Evolutionary conservation across 1,284 basidiomycete genomes (phyloP).

Genomic region (Irpex rosettiformis): DNA sequence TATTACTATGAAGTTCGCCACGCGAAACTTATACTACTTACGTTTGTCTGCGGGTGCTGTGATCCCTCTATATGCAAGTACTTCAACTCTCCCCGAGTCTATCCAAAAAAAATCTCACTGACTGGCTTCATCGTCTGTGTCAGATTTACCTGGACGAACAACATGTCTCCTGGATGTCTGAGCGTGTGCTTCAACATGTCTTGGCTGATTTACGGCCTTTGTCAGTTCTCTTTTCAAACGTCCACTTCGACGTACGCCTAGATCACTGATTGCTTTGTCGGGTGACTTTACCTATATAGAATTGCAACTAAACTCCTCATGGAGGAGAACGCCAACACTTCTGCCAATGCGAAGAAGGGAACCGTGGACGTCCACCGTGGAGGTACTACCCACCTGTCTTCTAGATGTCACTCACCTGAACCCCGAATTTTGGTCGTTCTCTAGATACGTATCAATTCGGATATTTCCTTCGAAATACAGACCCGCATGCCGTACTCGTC

Average conservation of each 20-base stretch:
- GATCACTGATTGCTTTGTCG: background rate
- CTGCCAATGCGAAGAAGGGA: conserved; percentile 49
- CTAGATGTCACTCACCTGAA: no score
- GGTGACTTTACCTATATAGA: conserved; percentile 31
- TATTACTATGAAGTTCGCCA: no score
- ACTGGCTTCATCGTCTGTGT: conserved; percentile 31
- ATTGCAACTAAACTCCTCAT: conserved; percentile 63
- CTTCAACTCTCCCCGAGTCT: background rate
- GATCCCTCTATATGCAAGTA: conserved; percentile 67
- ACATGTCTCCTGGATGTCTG: conserved; percentile 81
- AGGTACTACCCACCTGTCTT: no score
- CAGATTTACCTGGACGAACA: conserved; percentile 52
- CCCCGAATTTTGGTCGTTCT: conserved; percentile 8
- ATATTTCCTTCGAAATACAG: conserved; percentile 74
- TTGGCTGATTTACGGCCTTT: conserved; percentile 66
- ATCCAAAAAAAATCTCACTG: background rate
- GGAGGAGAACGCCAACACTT: conserved; percentile 46
- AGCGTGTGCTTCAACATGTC: conserved; percentile 64
- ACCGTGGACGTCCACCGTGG: conserved; percentile 72
- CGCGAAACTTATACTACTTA: conserved; percentile 68
- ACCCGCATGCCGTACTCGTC: conserved; percentile 69
- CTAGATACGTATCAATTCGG: conserved; percentile 77
- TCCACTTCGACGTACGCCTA: background rate
- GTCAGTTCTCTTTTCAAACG: conserved; percentile 40
- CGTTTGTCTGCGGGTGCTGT: conserved; percentile 61